Evolutionary conservation across 371 early-diverging fungal genomes (phyloP).

Genomic region (Apophysomyces elegans): DNA sequence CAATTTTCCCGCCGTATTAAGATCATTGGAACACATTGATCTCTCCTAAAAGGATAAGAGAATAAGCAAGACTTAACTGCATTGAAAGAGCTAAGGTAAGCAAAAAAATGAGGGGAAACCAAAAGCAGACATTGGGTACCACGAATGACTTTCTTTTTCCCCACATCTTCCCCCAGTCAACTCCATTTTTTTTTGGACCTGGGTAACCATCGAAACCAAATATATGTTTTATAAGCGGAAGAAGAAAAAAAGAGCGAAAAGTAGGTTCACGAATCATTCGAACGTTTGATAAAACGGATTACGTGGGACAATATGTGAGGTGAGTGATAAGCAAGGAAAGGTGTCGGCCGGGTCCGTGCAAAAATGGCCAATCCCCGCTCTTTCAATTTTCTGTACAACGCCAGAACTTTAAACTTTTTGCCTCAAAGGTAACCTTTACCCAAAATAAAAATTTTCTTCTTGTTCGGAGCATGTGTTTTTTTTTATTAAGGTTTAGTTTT

Average conservation of each 20-base stretch:
- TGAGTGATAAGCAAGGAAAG: background rate
- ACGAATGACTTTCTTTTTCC: too few species aligned
- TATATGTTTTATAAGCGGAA: too few species aligned
- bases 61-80: too few species aligned
- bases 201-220: too few species aligned
- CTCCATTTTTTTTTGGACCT: too few species aligned
- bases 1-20: background rate
- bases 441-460: conserved; percentile 4
- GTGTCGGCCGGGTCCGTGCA: conserved; percentile 10
- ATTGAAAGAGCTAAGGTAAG: too few species aligned
- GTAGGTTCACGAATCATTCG: background rate
- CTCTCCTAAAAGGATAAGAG: too few species aligned
- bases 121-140: too few species aligned
- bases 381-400: background rate
- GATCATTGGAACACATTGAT: too few species aligned
- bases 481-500: background rate
- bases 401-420: background rate
- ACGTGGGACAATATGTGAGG: background rate
- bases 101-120: too few species aligned
- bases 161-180: too few species aligned
- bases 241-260: too few species aligned
- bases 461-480: conserved; percentile 7
- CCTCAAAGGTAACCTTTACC: background rate
- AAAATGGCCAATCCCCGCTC: background rate
- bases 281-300: background rate